These are phyloP conservation scores for Suzukiozyma palmioleophila DNA, from an alignment of 1,139 yeast genomes.

Conservation along the genomic window DNA sequence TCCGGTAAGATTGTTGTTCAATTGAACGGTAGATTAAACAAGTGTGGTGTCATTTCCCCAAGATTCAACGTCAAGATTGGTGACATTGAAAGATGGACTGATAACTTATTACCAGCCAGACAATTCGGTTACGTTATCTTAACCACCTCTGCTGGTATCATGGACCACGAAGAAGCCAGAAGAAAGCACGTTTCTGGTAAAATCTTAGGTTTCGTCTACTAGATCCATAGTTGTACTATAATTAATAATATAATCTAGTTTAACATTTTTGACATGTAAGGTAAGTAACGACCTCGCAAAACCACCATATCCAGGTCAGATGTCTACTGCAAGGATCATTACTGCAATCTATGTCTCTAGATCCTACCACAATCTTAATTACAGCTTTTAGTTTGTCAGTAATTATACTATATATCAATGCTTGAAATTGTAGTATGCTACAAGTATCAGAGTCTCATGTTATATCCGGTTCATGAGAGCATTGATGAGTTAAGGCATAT, in stretches of 20 bases:
- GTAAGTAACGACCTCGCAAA: no score
- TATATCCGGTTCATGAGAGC: no score
- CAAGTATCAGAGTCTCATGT: no score
- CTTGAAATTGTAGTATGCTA: no score
- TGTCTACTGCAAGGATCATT: no score
- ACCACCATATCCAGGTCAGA: no score
- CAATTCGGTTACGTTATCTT: constrained; percentile 96
- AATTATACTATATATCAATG: no score
- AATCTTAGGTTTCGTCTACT: constrained; percentile 94
- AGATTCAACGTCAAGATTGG: constrained; percentile 92
- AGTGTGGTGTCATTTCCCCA: constrained; percentile 98
- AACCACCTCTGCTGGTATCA: constrained; percentile 98
- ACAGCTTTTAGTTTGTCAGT: no score
- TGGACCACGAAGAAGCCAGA: constrained; percentile 99
- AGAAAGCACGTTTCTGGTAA: constrained; percentile 99
- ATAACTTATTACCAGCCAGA: constrained; percentile 96
- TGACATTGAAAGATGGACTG: constrained; percentile 98
- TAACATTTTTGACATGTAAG: no score
- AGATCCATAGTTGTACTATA: constrained; percentile 18
- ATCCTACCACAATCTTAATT: no score
- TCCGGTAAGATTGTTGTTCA: constrained; percentile 96
- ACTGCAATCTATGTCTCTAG: no score
- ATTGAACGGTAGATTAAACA: constrained; percentile 96
- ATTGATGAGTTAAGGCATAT: no score
- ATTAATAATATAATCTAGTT: constrained; percentile 1